Evolutionary conservation across 73 alveolate genomes (phyloP).

Genomic region (Diophrys appendiculata): DNA sequence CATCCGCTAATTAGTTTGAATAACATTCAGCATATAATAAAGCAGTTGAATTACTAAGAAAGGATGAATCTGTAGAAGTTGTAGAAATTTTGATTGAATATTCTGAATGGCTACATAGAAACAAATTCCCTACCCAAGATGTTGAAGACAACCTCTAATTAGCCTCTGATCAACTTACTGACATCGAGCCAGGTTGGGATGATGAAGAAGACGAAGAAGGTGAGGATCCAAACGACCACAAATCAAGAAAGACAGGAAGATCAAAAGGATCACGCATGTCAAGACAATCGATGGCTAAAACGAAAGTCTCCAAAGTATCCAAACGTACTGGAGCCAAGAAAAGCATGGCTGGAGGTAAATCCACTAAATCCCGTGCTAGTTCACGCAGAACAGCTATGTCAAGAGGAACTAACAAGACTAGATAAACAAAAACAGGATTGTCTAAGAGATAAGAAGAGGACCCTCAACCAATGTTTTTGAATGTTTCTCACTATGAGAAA

Average conservation of each 20-base stretch:
- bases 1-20: constrained; percentile 85
- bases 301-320: constrained; percentile 70
- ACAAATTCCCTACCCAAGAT: constrained; percentile 87
- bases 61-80: constrained; percentile 93
- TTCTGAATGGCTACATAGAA: constrained; percentile 94
- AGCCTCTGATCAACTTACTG: constrained; percentile 96
- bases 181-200: constrained; percentile 96
- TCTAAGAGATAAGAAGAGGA: constrained; percentile 95
- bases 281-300: constrained; percentile 73
- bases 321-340: constrained; percentile 76
- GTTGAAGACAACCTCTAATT: constrained; percentile 89
- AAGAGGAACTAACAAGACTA: constrained; percentile 57
- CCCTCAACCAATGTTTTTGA: constrained; percentile 92
- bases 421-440: constrained; percentile 87
- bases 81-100: constrained; percentile 95
- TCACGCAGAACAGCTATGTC: constrained; percentile 68
- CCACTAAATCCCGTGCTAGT: constrained; percentile 68
- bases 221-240: constrained; percentile 71
- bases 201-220: constrained; percentile 92
- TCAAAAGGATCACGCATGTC: constrained; percentile 78
- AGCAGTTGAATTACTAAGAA: constrained; percentile 93
- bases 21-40: constrained; percentile 94
- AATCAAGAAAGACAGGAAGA: constrained; percentile 57
- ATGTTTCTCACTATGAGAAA: constrained; percentile 95
- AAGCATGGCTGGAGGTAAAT: constrained; percentile 80